Percentiles rank a stretch among this genome's conserved stretches.
Conservation (phyloP, 257 asterid species). For the Datura wrightii region DNA sequence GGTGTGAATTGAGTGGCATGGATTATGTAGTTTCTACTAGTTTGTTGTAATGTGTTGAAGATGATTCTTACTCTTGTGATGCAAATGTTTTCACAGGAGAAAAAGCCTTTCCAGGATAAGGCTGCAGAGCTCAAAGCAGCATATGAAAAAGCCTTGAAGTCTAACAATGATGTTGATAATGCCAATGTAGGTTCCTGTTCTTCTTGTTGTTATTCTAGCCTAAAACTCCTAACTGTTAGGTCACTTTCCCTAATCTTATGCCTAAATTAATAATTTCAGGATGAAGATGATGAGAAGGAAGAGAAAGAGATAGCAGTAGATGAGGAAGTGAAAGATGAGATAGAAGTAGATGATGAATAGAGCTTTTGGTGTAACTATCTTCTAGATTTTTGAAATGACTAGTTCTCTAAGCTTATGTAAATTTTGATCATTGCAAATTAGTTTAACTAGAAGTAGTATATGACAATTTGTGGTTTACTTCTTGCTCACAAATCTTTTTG, state of each 20-base stretch:
- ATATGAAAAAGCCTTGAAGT: conserved; percentile 49
- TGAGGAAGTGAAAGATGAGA: conserved; percentile 41
- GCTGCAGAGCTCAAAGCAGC: conserved; percentile 87
- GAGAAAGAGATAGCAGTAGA: conserved; percentile 27
- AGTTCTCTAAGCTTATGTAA: conserved; percentile 46
- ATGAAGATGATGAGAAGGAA: conserved; percentile 36
- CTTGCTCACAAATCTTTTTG: not conserved
- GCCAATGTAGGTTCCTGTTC: conserved; percentile 43
- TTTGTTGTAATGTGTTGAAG: not conserved
- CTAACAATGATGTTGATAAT: conserved; percentile 38
- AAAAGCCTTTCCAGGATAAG: conserved; percentile 61
- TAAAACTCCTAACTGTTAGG: not conserved
- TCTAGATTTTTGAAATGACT: conserved; percentile 4
- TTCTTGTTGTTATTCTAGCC: not conserved
- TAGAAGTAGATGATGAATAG: conserved; percentile 54
- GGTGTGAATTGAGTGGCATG: not conserved
- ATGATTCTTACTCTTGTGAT: not conserved
- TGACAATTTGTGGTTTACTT: not conserved
- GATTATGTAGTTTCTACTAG: not conserved
- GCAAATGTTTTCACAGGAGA: conserved; percentile 50
- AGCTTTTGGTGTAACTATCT: not conserved
- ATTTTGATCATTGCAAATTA: conserved; percentile 35
- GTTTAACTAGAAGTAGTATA: not conserved
- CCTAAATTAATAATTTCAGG: conserved; percentile 35
- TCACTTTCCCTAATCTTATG: not conserved